Evolutionary conservation across 345 rosid genomes (phyloP), one percentile per base, ranked within the genome.

Genomic region (Noccaea caerulescens): DNA sequence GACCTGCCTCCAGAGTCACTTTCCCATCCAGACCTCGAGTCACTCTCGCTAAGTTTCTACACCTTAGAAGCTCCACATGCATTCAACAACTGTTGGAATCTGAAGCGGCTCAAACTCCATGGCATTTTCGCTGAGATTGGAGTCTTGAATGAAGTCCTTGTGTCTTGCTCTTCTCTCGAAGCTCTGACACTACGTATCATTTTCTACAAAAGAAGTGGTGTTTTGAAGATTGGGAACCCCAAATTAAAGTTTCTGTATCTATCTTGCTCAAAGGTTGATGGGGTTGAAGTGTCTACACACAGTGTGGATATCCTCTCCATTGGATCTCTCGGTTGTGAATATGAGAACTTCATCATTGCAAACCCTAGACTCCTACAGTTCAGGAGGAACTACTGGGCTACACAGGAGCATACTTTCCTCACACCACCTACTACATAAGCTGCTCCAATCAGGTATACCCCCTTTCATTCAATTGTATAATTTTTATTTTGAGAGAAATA

Each of bases 141-240:
- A 9, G 54, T 50, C 5, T 39, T 61, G 8, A 71, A 62, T 46
- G 25, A 11, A 18, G 25, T 62, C 23, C 55, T 62, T 14, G 12
- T 39, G 1, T 61, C 62, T 10, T 71, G 62, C 54, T 36, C 60
- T 59, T 59, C 49, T 42, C 64, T 59, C 36, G 34, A 59, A 59
- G 49, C 25, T 32, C 64, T 59, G 41, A 18, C 13, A 3, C 16
- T 59, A 59, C 2, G 12, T 2, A 23, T 59, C 16, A 41, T 1
- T 1, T 23, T 34, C 49, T 36, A 11, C 36, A 23, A 41, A 58
- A 37, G 25, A 3, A 8, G 25, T 5, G 63, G 45, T 12, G 0
- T 7, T 53, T 37, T 55, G 42, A 32, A 55, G 8, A 55, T 55
- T 32, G 61, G 62, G 16, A 45, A 71, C 37, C 30, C 12, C 32